Evolutionary conservation across 148 eudicot species (phyloP).

Genomic region (Drosera capensis): DNA sequence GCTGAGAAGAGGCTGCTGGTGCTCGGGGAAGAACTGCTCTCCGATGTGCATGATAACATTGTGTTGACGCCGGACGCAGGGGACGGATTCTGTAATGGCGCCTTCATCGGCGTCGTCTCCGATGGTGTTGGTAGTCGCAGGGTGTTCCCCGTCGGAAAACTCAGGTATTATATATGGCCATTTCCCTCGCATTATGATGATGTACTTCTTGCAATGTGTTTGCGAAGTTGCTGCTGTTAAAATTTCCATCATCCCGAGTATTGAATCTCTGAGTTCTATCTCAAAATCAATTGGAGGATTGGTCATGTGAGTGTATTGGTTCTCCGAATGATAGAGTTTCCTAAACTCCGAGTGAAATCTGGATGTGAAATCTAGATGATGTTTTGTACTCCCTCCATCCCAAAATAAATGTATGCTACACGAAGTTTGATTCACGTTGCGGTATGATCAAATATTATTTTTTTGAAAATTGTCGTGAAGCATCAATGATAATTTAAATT

Average conservation of each 20-base stretch:
- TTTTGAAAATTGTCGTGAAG: too few species aligned
- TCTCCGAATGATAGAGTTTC: too few species aligned
- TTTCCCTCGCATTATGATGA: neutral
- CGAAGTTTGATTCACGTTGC: too few species aligned
- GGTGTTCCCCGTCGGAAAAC: slow-evolving; percentile 68
- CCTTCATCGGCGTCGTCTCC: slow-evolving; percentile 62
- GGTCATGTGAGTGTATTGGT: too few species aligned
- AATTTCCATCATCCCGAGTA: neutral
- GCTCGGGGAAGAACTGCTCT: slow-evolving; percentile 37
- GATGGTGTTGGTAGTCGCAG: slow-evolving; percentile 49
- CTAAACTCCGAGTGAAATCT: too few species aligned
- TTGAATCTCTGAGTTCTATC: too few species aligned
- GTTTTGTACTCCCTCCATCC: too few species aligned
- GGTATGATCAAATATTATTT: too few species aligned
- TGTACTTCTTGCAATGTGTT: neutral
- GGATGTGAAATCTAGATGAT: too few species aligned
- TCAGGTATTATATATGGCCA: slow-evolving; percentile 17
- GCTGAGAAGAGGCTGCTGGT: slow-evolving; percentile 32
- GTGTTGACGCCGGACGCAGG: slow-evolving; percentile 35
- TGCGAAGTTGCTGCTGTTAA: neutral
- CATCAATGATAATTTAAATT: too few species aligned
- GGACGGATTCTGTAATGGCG: slow-evolving; percentile 24
- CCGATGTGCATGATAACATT: slow-evolving; percentile 36
- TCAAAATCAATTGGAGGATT: too few species aligned
- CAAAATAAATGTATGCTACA: too few species aligned